These are phyloP conservation scores for Metroxylon sagu DNA, from an alignment of 176 grass and related monocot species.

Conservation along the genomic window DNA sequence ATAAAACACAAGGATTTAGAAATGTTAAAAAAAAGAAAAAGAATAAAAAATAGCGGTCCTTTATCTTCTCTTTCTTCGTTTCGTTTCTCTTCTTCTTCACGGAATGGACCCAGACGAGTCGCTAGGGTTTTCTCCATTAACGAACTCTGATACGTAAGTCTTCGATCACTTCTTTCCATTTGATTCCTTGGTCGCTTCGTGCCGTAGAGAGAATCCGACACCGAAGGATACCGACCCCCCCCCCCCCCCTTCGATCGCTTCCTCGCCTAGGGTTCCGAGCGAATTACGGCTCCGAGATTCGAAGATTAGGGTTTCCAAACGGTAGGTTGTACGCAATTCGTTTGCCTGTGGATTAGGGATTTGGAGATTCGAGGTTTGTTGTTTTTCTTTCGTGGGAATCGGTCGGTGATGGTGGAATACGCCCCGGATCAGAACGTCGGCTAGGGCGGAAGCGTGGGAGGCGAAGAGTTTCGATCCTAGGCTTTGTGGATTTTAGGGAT, in stretches of 20 bases:
- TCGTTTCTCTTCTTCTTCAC: background rate
- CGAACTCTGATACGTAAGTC: slow-evolving; percentile 14
- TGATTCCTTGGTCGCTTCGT: background rate
- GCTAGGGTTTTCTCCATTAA: slow-evolving; percentile 65
- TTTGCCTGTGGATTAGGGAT: slow-evolving; percentile 7
- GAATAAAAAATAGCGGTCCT: background rate
- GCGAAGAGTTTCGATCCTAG: background rate
- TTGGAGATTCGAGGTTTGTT: background rate
- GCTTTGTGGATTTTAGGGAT: background rate
- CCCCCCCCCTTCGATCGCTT: background rate
- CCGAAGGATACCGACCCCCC: slow-evolving; percentile 22
- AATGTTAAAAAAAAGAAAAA: too few species aligned
- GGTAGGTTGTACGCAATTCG: slow-evolving; percentile 7
- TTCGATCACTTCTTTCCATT: background rate
- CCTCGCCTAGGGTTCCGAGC: slow-evolving; percentile 1
- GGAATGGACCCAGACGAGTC: background rate
- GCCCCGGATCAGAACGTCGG: background rate
- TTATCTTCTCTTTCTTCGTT: background rate
- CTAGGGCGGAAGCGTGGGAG: background rate
- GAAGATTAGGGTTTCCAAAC: background rate
- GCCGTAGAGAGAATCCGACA: background rate
- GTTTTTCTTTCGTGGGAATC: background rate
- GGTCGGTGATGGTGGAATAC: too few species aligned
- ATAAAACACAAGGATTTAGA: too few species aligned
- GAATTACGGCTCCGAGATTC: slow-evolving; percentile 8